Evolutionary conservation across 768 basidiomycete species (phyloP).

Genomic region (Stropharia rugosoannulata): DNA sequence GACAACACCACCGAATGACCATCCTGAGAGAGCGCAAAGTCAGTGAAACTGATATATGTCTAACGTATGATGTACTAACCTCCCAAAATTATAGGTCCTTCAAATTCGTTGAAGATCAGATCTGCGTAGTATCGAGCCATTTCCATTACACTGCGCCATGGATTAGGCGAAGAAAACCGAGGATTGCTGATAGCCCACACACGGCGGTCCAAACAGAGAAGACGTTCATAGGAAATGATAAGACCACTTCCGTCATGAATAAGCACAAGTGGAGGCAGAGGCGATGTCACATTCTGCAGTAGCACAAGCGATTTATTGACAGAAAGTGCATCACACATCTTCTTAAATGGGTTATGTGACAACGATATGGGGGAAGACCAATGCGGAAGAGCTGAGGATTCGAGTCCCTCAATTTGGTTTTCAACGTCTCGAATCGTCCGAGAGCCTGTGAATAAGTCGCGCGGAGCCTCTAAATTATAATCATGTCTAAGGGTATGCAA

Average conservation of each 20-base stretch:
- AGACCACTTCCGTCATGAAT: constrained; percentile 77
- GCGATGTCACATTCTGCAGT: constrained; percentile 33
- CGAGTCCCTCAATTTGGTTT: constrained; percentile 22
- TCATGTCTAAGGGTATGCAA: constrained; percentile 44
- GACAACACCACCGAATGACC: constrained; percentile 78
- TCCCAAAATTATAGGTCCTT: constrained; percentile 51
- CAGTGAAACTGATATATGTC: not conserved
- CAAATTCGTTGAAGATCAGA: constrained; percentile 31
- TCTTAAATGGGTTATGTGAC: not conserved
- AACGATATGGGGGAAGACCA: not conserved
- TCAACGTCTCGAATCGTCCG: constrained; percentile 40
- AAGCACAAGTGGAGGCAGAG: constrained; percentile 50
- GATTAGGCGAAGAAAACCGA: constrained; percentile 37
- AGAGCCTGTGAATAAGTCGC: constrained; percentile 38
- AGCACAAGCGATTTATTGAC: constrained; percentile 7
- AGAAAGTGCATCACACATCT: not conserved
- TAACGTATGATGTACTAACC: constrained; percentile 37
- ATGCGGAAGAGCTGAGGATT: constrained; percentile 5
- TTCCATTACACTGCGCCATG: constrained; percentile 47
- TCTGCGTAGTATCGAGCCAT: constrained; percentile 56
- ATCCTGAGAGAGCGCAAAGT: constrained; percentile 41
- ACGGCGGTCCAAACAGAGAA: constrained; percentile 44
- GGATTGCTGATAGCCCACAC: constrained; percentile 68
- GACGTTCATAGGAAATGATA: constrained; percentile 45
- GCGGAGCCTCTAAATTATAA: constrained; percentile 41